These are phyloP conservation scores for Calonectria hongkongensis DNA, from an alignment of 2,329 filamentous ascomycete genomes.

Conservation along the genomic window DNA sequence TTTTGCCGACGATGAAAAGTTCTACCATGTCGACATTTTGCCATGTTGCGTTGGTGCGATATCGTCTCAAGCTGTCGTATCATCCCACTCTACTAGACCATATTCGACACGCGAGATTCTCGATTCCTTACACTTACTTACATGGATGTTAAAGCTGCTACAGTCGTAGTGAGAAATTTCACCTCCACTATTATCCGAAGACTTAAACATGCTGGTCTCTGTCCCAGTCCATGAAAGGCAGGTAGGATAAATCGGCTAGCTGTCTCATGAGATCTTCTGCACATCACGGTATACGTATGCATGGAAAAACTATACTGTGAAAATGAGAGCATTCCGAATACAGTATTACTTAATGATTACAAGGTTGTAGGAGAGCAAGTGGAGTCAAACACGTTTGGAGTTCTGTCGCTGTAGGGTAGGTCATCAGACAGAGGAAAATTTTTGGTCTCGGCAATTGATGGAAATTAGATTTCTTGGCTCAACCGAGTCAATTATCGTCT, in stretches of 20 bases:
- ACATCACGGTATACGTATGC: conserved; percentile 14
- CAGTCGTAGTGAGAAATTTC: not conserved
- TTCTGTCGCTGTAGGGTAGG: not conserved
- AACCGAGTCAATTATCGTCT: not conserved
- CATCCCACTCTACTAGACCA: too few species aligned
- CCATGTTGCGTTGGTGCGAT: too few species aligned
- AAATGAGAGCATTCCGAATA: not conserved
- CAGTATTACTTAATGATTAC: not conserved
- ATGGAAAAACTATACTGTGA: conserved; percentile 17
- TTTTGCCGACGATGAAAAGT: too few species aligned
- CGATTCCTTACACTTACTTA: not conserved
- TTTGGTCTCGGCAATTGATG: conserved; percentile 8
- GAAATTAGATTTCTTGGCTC: conserved; percentile 14
- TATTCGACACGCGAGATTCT: not conserved
- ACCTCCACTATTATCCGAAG: conserved; percentile 24
- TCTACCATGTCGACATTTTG: too few species aligned
- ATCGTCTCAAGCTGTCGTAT: not conserved
- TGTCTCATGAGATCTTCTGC: not conserved
- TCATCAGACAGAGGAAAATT: not conserved
- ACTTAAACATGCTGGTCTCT: not conserved
- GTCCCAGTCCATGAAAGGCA: not conserved
- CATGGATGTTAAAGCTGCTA: not conserved
- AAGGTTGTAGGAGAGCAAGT: conserved; percentile 2
- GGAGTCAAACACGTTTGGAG: not conserved
- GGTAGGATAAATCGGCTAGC: not conserved